These are phyloP conservation scores for Andrographis paniculata DNA, from an alignment of 305 asterid species.

Conservation along the genomic window DNA sequence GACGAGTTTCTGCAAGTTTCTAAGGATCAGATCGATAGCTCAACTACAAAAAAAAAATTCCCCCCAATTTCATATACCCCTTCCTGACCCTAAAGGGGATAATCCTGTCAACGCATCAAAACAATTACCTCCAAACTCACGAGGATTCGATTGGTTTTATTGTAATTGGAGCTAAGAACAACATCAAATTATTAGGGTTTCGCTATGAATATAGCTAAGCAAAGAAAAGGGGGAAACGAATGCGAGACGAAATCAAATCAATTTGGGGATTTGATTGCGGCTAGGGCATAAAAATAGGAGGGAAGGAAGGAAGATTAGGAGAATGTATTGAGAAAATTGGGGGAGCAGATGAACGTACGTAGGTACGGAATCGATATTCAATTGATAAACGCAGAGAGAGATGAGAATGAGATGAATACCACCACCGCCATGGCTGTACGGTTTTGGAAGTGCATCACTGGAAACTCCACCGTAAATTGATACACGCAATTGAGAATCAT, in stretches of 20 bases:
- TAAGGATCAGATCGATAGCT: slow-evolving; percentile 14
- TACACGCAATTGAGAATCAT: too few species aligned
- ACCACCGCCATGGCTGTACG: neutral
- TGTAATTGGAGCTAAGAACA: too few species aligned
- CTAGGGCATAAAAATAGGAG: too few species aligned
- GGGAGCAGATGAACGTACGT: neutral
- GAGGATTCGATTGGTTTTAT: neutral
- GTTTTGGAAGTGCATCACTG: too few species aligned
- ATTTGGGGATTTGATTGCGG: too few species aligned
- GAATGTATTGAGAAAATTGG: neutral
- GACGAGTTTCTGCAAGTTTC: neutral
- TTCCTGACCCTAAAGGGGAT: neutral
- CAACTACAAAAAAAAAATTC: too few species aligned
- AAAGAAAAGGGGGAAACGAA: too few species aligned
- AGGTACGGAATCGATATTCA: neutral
- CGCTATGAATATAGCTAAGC: neutral
- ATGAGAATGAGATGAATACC: neutral
- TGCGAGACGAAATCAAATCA: too few species aligned
- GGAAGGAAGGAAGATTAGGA: too few species aligned
- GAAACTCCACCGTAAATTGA: too few species aligned
- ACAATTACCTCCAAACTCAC: neutral
- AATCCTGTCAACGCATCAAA: slow-evolving; percentile 8
- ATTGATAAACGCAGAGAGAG: neutral
- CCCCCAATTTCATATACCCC: slow-evolving; percentile 13
- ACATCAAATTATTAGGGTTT: neutral